These are phyloP conservation scores for Xenoacremonium recifei DNA, from an alignment of 2,329 filamentous ascomycete species.

Conservation along the genomic window DNA sequence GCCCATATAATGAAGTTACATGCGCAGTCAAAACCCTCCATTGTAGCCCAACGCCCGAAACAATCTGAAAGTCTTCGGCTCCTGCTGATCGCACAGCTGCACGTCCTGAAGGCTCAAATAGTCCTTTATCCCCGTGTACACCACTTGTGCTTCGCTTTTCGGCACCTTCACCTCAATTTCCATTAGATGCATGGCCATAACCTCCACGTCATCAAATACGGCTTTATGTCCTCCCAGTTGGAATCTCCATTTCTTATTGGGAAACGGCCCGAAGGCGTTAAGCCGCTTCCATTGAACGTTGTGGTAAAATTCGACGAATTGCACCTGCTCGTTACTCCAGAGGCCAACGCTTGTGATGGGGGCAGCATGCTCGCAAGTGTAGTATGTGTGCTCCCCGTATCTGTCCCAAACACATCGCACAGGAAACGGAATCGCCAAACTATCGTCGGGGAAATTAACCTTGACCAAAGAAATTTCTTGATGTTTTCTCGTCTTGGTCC, in stretches of 20 bases:
- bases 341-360: conserved; percentile 5
- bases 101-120: conserved; percentile 11
- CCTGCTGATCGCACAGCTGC: conserved; percentile 15
- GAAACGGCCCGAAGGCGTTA: conserved; percentile 15
- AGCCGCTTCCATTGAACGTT: conserved; percentile 17
- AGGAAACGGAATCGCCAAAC: conserved; percentile 1
- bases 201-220: conserved; percentile 19
- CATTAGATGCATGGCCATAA: conserved; percentile 16
- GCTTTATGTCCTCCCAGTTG: conserved; percentile 13
- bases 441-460: conserved; percentile 14
- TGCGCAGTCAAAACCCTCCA: too few species aligned
- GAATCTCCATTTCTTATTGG: conserved; percentile 20
- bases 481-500: conserved; percentile 18
- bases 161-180: conserved; percentile 18
- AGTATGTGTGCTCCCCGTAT: conserved; percentile 13
- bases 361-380: conserved; percentile 15
- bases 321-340: conserved; percentile 18
- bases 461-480: conserved; percentile 16
- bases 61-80: conserved; percentile 16
- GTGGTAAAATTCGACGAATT: conserved; percentile 16
- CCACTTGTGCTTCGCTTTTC: conserved; percentile 9
- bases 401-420: conserved; percentile 20
- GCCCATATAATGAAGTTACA: background rate
- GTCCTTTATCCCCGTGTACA: conserved; percentile 8
- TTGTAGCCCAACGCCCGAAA: conserved; percentile 10